Evolutionary conservation across 148 eudicot species (phyloP), one percentile per base, ranked within the genome.

Genomic region (Simmondsia chinensis): DNA sequence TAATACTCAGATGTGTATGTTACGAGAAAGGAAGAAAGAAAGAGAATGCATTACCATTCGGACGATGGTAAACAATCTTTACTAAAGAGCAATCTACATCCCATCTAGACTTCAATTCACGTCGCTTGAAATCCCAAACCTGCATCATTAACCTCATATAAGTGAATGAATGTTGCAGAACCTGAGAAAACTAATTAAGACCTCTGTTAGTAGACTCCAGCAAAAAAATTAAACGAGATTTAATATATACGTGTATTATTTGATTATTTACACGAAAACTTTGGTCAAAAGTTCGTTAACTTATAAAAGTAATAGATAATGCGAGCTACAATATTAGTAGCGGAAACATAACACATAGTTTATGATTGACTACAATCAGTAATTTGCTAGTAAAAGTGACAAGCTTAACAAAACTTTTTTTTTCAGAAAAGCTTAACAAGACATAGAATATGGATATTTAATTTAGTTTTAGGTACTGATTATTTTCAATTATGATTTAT

Each of bases 61-160:
- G 54, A 6, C 94, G 93, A 61, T 93, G 94, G 48, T 62, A 86
- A 19, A 77, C 75, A 54, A 86, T 71, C 70, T 77, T 93, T 30
- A 77, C 83, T 34, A 87, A 45, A 6, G 87, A 50, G 60, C 72
- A 68, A 41, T 94, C 89, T 20, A 93, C 67, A 62, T 86, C 84
- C 86, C 76, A 74, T 58, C 76, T 72, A 7, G 86, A 82, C 59
- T 77, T 79, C 26, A 77, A 26, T 44, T 63, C 82, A 16, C 82
- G 87, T 29, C 72, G 73, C 56, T 74, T 86, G 56, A 93, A 93
- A 67, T 82, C 76, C 99, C 99, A 93, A 11, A 93, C 94, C 94
- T 79, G 49, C 55, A 68, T 9, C 34, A 26, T 40, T 56, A 36
- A 6, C 6, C 9, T 31, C 39, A 3, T 53, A 7, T 54, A 13